A percentile compares a stretch with the other conserved stretches of the same genome.
Conservation (phyloP, 2,329 filamentous ascomycete genomes). For the Akanthomyces lecanii region DNA sequence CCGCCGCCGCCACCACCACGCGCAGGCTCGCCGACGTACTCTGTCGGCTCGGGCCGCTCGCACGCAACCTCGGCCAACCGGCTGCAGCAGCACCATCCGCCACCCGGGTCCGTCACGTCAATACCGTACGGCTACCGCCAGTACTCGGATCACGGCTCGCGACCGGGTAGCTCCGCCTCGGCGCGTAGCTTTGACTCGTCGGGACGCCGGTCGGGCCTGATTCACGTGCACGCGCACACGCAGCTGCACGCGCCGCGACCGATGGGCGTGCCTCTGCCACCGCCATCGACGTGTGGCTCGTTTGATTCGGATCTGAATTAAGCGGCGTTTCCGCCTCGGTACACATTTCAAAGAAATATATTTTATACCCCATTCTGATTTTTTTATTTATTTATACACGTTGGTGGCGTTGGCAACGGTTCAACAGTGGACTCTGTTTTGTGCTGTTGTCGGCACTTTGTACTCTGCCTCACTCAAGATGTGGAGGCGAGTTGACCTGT, state of each 20-base stretch:
- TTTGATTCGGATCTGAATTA: slow-evolving; percentile 14
- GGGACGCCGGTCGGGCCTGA: slow-evolving; percentile 4
- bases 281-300: slow-evolving; percentile 11
- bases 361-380: background rate
- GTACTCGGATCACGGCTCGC: slow-evolving; percentile 6
- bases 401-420: background rate
- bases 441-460: too few species aligned
- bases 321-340: too few species aligned
- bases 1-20: slow-evolving; percentile 7
- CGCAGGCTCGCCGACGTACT: background rate
- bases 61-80: slow-evolving; percentile 4
- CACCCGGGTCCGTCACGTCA: background rate
- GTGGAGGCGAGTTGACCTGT: too few species aligned
- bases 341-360: too few species aligned
- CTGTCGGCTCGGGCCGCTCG: slow-evolving; percentile 5
- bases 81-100: background rate
- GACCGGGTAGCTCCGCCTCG: slow-evolving; percentile 6
- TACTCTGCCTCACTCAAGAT: too few species aligned
- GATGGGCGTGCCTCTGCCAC: slow-evolving; percentile 10
- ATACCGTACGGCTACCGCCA: slow-evolving; percentile 4
- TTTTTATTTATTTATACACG: background rate
- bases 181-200: slow-evolving; percentile 11
- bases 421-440: background rate
- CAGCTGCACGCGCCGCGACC: slow-evolving; percentile 14
- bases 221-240: slow-evolving; percentile 14